Base-by-base conservation (phyloP, 345 rosid genomes). In the Salix arbutifolia region DNA sequence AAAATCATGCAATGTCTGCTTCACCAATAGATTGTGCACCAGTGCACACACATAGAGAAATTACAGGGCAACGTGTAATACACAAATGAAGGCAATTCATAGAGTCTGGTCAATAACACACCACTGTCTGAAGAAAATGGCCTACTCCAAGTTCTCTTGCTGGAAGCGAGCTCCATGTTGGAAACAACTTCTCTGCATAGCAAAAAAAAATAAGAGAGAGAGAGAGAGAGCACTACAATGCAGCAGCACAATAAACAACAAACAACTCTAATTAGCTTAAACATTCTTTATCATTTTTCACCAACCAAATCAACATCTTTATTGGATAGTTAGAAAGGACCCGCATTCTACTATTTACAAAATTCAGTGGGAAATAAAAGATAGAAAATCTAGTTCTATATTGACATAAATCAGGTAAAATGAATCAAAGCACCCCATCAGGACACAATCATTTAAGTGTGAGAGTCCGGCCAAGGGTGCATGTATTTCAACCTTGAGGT, bases 41-140 rank as follows among this genome's bases (percentile, higher is more conserved):
- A 26, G 2, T 4, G 37, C 74, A 12, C 40, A 70, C 64, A 48
- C n/a, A 52, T 0, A 19, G 23, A 52, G n/a, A 52, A 52, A 46
- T 46, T 46, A 46, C 18, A 46, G 58, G 19, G 58, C 23, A 19
- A 19, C 1, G 31, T 26, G 35, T 9, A 25, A 60, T 37, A 61
- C 30, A 30, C 40, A 69, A 44, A 52, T 50, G n/a, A n/a, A 76
- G 62, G 6, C 19, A 67, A 35, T 58, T 26, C 21, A 18, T 17
- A 11, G 26, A 70, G 46, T 65, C 62, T n/a, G 71, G 23, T 67
- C 67, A 48, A 75, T 66, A 80, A 79, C 84, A 75, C 79, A 92
- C 97, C 92, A 78, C 81, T 82, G 48, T 88, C 94, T 67, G 97
- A 89, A 73, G 97, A 92, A 82, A 87, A 92, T 58, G 86, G 74